Evolutionary conservation across 352 stramenopile species (phyloP).

Genomic region (Phytophthora sojae): DNA sequence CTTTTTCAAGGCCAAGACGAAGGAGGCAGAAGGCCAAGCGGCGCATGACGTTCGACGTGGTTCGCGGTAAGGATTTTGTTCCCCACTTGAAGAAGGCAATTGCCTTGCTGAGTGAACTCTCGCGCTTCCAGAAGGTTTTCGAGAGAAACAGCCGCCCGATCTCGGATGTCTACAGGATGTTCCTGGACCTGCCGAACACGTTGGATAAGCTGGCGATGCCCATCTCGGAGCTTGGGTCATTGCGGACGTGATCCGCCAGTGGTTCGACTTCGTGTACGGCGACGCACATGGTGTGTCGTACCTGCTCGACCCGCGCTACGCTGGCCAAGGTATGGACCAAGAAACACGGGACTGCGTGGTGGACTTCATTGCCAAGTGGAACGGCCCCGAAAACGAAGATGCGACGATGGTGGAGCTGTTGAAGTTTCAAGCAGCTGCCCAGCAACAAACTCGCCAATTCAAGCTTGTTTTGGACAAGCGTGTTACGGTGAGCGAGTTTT

Average conservation of each 20-base stretch:
- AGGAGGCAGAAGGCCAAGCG: background rate
- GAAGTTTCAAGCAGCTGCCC: no score
- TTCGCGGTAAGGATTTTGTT: background rate
- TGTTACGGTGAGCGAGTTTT: background rate
- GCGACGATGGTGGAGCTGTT: no score
- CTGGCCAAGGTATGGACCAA: no score
- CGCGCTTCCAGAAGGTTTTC: background rate
- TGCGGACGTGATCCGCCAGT: background rate
- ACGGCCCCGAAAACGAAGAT: no score
- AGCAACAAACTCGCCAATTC: background rate
- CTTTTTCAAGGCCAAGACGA: background rate
- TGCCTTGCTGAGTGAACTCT: background rate
- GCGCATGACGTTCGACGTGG: background rate
- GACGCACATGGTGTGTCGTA: no score
- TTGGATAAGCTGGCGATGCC: background rate
- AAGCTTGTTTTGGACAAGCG: background rate
- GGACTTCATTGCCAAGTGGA: no score
- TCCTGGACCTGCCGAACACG: background rate
- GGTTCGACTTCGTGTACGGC: no score
- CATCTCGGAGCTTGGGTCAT: background rate
- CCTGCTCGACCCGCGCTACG: no score
- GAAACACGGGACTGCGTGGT: no score
- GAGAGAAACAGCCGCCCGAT: background rate
- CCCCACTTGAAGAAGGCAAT: background rate
- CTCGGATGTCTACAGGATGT: background rate